Conservation (phyloP, 768 basidiomycete species). For the Boletus vinaceobasis region DNA sequence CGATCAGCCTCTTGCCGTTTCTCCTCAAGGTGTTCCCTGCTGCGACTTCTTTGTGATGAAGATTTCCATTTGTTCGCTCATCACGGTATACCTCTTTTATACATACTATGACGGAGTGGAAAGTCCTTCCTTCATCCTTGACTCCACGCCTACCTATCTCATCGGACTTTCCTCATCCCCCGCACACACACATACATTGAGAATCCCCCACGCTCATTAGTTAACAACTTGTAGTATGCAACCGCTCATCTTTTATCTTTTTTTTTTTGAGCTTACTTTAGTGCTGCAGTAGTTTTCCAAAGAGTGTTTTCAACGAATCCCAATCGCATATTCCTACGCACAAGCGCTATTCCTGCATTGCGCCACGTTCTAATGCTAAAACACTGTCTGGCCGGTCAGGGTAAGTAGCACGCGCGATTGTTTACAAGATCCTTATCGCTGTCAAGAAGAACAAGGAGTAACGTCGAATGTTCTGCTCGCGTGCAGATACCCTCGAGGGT, state of each 20-base stretch:
- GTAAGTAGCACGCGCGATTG: neutral
- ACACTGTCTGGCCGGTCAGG: neutral
- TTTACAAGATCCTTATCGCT: neutral
- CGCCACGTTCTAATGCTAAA: neutral
- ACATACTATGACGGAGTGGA: slow-evolving; percentile 24
- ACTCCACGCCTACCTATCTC: slow-evolving; percentile 15
- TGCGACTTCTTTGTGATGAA: slow-evolving; percentile 13
- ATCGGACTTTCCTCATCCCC: slow-evolving; percentile 15
- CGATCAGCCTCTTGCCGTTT: slow-evolving; percentile 6
- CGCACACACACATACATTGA: slow-evolving; percentile 2
- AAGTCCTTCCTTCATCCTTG: slow-evolving; percentile 12
- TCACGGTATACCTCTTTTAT: slow-evolving; percentile 22
- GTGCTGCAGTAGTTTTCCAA: slow-evolving; percentile 17
- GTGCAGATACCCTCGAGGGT: slow-evolving; percentile 35
- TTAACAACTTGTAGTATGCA: slow-evolving; percentile 25
- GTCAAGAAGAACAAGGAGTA: neutral
- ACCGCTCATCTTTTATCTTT: slow-evolving; percentile 11
- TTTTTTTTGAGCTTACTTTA: slow-evolving; percentile 21
- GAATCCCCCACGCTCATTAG: slow-evolving; percentile 18
- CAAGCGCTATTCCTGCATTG: slow-evolving; percentile 9
- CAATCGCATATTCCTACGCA: slow-evolving; percentile 14
- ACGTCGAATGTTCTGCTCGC: slow-evolving; percentile 20
- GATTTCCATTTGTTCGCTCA: slow-evolving; percentile 10
- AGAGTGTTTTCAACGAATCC: slow-evolving; percentile 8
- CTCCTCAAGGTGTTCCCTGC: neutral